Conservation (phyloP, 306 rosid species). For the Medicago ruthenica region DNA sequence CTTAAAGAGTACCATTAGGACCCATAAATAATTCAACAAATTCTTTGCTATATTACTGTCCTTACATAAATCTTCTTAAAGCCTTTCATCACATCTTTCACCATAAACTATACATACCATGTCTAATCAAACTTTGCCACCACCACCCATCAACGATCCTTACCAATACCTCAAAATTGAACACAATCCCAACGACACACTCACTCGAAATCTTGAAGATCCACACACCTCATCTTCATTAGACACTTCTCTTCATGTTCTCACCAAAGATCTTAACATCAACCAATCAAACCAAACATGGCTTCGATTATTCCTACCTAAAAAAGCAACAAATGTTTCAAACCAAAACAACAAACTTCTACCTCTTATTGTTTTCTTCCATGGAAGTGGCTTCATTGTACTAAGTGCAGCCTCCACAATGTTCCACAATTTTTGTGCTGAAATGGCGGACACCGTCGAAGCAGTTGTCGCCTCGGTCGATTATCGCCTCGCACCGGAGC, state of each 20-base stretch:
- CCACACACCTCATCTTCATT: slow-evolving; percentile 43
- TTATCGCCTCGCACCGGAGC: slow-evolving; percentile 61
- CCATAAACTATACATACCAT: background rate
- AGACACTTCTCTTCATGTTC: slow-evolving; percentile 34
- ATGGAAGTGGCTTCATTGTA: slow-evolving; percentile 2
- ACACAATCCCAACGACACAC: slow-evolving; percentile 43
- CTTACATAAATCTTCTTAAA: background rate
- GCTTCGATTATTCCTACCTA: slow-evolving; percentile 6
- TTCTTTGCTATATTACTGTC: too few relatives aligned
- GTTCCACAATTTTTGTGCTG: slow-evolving; percentile 39
- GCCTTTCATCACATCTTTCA: background rate
- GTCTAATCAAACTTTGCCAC: background rate
- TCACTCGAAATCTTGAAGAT: slow-evolving; percentile 27
- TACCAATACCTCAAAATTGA: slow-evolving; percentile 30
- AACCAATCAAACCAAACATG: slow-evolving; percentile 52
- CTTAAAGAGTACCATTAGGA: too few relatives aligned
- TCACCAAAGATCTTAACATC: slow-evolving; percentile 54
- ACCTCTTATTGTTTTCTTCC: slow-evolving; percentile 1
- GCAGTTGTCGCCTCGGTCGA: slow-evolving; percentile 53
- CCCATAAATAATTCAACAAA: too few relatives aligned
- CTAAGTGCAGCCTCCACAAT: slow-evolving; percentile 41
- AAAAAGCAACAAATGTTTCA: slow-evolving; percentile 16
- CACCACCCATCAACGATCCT: slow-evolving; percentile 30
- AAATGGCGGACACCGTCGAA: slow-evolving; percentile 11
- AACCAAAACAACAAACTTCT: background rate